These are phyloP conservation scores for Talaromyces atroroseus DNA, from an alignment of 2,329 filamentous ascomycete genomes.

Conservation along the genomic window DNA sequence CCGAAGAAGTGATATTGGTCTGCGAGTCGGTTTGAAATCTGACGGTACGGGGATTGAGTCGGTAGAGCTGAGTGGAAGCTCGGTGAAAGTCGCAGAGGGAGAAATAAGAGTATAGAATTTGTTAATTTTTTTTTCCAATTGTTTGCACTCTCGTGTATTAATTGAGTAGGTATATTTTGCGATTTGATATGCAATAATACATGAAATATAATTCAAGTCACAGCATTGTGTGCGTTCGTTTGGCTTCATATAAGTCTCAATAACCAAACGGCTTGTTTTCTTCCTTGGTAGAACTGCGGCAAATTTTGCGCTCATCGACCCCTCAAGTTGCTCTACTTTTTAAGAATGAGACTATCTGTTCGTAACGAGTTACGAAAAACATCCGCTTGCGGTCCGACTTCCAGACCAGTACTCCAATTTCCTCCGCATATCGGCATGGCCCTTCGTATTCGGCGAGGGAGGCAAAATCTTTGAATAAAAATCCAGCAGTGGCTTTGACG, in stretches of 20 bases:
- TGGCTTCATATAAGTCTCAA: background rate
- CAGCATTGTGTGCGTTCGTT: background rate
- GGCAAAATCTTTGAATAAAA: constrained; percentile 84
- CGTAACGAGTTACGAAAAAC: constrained; percentile 89
- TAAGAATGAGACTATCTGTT: constrained; percentile 80
- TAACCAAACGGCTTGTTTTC: background rate
- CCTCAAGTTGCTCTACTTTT: constrained; percentile 45
- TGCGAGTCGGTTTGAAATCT: constrained; percentile 22
- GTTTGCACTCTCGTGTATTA: background rate
- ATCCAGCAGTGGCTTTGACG: constrained; percentile 78
- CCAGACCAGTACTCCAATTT: constrained; percentile 87
- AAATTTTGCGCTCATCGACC: background rate
- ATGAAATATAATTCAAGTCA: background rate
- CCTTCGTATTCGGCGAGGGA: constrained; percentile 58
- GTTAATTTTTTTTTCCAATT: background rate
- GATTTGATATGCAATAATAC: background rate
- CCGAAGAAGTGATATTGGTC: constrained; percentile 38
- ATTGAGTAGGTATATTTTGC: background rate
- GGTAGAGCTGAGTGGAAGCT: constrained; percentile 30
- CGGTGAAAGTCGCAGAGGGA: constrained; percentile 32
- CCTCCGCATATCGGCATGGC: constrained; percentile 63
- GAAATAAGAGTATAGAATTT: constrained; percentile 19
- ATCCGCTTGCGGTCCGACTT: constrained; percentile 70
- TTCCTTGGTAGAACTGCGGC: background rate
- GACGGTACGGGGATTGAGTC: constrained; percentile 25